Evolutionary conservation across 2,329 filamentous ascomycete genomes (phyloP), one percentile per base, ranked within the genome.

Genomic region (Venturia asperata): DNA sequence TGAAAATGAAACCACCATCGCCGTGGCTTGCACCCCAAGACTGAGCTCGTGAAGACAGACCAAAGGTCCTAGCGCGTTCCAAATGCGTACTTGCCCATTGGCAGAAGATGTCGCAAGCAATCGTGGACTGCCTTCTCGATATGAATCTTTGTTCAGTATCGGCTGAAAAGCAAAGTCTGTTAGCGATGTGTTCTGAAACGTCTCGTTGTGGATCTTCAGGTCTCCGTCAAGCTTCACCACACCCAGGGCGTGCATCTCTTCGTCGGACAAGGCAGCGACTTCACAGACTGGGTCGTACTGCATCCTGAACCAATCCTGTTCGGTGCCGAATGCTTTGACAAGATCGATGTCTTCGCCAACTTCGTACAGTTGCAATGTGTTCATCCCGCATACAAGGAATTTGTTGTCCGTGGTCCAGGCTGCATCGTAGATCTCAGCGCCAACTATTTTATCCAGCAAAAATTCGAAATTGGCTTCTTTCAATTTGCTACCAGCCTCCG

Each of bases 321-420:
- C 67, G 69, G 70, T 34, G 61, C 66, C 41, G 24, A 61, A 39
- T 13, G 42, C 21, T 58, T 60, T 49, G 39, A 61, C 41, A 39
- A 64, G 47, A 42, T 34, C 27, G 21, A 66, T 63, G 19, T 62
- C 58, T 13, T 49, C 45, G 37, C 67, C 69, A 27, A 78, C 71
- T 21, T 76, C 71, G 69, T 77, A 78, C 4, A 75, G 71, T 34
- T 75, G 73, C 63, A 78, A 72, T 3, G 76, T 70, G 27, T 74
- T 70, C 10, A 75, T 74, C 13, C 79, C 78, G 64, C 77, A 79
- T 13, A 80, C 76, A 11, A 78, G 72, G 67, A 81, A 80, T 1
- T 72, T 72, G 3, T 75, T 73, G 17, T 78, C 74, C 56, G 71
- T 75, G 49, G 76, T 76, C 78, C 79, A 81, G 15, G 74, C 73